Base-by-base conservation (phyloP, 177 flowering plant species). In the Telopea speciosissima region DNA sequence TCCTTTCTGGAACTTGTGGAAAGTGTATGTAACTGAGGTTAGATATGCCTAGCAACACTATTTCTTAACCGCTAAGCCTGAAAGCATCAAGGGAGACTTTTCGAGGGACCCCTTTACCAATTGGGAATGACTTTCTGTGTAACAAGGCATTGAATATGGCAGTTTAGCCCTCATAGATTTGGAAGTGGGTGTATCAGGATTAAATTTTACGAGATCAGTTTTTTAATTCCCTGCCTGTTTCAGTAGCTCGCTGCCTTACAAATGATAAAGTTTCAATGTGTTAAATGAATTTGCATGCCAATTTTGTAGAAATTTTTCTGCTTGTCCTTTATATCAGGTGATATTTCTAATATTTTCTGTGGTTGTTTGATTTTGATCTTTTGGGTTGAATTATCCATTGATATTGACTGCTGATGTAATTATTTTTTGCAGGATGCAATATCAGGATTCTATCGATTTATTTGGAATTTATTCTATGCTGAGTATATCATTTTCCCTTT, bases 401-500 rank as follows among this genome's bases (percentile, higher is more conserved):
- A 45, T 16, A 16, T 45, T 56, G 2, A 8, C 67, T 33, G 62
- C 54, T 54, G 33, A 19, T 61, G 28, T 17, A 31, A 44, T 63
- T 63, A 7, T 9, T 23, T 62, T 67, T 66, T 85, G 89, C 96
- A 95, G 97, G 97, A 90, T 75, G 91, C 97, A 24, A 92, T 91
- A 62, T 69, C 88, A 5, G 82, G 73, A 0, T 95, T 74, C 81
- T 95, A 95, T 71, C 85, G 90, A 68, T 95, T 95, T 66, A 89
- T 95, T 67, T 92, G 97, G 99, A 87, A 94, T 77, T 93, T 92
- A 68, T 92, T 94, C 80, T 94, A 94, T 72, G 80, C 89, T 5
- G 99, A 92, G 87, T 94, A 94, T 71, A 70, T 83, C n/a, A 73
- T 94, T 60, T 94, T 94, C 68, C 99, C 99, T 71, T 83, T 92